Base-by-base conservation (phyloP, 140 eudicot genomes). In the Anethum foeniculum region DNA sequence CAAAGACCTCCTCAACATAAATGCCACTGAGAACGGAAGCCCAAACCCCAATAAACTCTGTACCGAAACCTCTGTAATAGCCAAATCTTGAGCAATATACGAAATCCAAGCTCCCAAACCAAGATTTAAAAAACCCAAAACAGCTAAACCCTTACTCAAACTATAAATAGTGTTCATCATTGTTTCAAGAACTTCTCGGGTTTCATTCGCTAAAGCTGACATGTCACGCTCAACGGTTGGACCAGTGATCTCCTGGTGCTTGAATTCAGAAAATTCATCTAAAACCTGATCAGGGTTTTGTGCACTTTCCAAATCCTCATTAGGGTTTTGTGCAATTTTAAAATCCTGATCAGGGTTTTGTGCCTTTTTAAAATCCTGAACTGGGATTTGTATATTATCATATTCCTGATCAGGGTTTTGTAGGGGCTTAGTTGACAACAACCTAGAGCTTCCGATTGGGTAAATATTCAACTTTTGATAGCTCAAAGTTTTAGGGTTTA, bases 221-320 rank as follows among this genome's bases (percentile, higher is more conserved):
- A 84, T 44, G 75, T 95, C 99, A 0, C 99, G 88, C 78, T 95
- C 97, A 4, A 95, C 99, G 0, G 99, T 95, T 1, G 99, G 99
- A 10, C 99, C 97, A 10, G 93, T 91, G 85, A 95, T 95, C 62
- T 95, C 99, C 82, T 95, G 99, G 87, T 95, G 97, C 91, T 89
- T 84, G 73, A 89, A 90, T 39, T 86, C 90, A 6, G 81, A 83
- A 84, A 83, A 83, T 80, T 89, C 80, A 43, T 60, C 82, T 25
- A 76, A 86, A 46, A 78, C 64, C 77, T 87, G 87, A 19, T 51
- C 77, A 1, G 92, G 89, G 58, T 81, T 83, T 47, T 85, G 81
- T 79, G 86, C 81, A 39, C 71, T 81, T 84, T 86, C 91, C 3
- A 21, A 85, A 36, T 72, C 81, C 74, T 1, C 76, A 64, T 76